Evolutionary conservation across 176 grass and related monocot genomes (phyloP), one percentile per base, ranked within the genome.

Genomic region (Oryza punctata): DNA sequence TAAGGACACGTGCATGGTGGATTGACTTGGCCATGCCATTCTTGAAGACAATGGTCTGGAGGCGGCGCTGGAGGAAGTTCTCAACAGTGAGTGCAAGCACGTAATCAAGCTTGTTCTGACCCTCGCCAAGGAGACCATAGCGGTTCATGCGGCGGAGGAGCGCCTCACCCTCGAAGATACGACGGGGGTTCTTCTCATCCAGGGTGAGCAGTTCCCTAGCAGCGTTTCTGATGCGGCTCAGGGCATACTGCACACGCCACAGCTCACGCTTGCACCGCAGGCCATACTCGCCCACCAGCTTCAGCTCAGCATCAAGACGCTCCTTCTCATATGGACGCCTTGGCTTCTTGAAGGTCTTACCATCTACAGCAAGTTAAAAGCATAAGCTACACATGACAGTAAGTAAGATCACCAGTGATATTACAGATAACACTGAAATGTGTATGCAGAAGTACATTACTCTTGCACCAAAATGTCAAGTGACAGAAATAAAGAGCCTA

Each of bases 341-440:
- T 61, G 90, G 90, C 87, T 92, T 87, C 87, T 92, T 92, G 81
- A 92, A 92, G 2, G 90, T 92, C 79, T 92, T 89, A 14, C 90
- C 87, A 87, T 92, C 90, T 89, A 75, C 57, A 26, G 6, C 15
- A 60, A 12, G 37, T 52, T 12, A 43, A 50, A 6, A 81, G 1
- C 32, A 43, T 74, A 29, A 69, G 63, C 41, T 57, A 84, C 43
- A 5, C 21, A 24, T 37, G 7, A 10, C 8, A 61, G 0, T 11
- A 24, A 61, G 4, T 57, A 61, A 75, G 38, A 19, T 27, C 18
- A 49, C 18, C 13, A 46, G 30, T 14, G 6, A 65, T 65, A 49
- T 52, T 49, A 19, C 3, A 24, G 13, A 23, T 12, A 12, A 37
- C 13, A 65, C 4, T 19, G 59, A 12, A 28, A 74, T 46, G 5